These are phyloP conservation scores for Catharanthus roseus DNA, from an alignment of 257 asterid genomes.

Conservation along the genomic window DNA sequence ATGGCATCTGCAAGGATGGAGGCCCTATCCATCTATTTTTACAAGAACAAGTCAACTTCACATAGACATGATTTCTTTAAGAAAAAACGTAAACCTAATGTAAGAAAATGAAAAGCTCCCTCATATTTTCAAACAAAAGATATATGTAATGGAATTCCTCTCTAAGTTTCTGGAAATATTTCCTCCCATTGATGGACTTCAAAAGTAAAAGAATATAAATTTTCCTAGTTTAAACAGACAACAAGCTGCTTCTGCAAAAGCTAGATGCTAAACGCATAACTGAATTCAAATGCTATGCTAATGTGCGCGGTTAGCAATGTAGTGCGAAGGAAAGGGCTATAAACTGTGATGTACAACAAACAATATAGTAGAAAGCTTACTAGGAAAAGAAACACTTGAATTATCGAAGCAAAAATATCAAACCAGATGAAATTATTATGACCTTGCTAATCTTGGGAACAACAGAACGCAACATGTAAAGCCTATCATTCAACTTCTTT, in stretches of 20 bases:
- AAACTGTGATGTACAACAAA: not conserved
- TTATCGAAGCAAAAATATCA: not conserved
- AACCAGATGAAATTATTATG: not conserved
- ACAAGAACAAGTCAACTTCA: not conserved
- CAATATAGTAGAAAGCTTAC: not conserved
- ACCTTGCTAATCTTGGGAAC: conserved; percentile 83
- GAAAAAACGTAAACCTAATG: not conserved
- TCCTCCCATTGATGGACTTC: not conserved
- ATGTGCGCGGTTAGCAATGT: not conserved
- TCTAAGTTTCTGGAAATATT: not conserved
- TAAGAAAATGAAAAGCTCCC: not conserved
- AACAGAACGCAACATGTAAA: conserved; percentile 69
- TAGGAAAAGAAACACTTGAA: not conserved
- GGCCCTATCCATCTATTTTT: conserved; percentile 26
- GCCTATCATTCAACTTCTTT: conserved; percentile 74
- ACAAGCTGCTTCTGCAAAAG: conserved; percentile 1
- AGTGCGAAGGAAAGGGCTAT: not conserved
- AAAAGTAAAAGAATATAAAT: not conserved
- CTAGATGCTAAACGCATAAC: not conserved
- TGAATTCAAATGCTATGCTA: not conserved
- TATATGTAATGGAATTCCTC: not conserved
- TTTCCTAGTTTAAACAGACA: not conserved
- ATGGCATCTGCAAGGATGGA: conserved; percentile 28
- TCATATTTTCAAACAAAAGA: not conserved
- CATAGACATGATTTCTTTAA: not conserved